Evolutionary conservation across 768 basidiomycete species (phyloP).

Genomic region (Clitopilus passeckerianus): DNA sequence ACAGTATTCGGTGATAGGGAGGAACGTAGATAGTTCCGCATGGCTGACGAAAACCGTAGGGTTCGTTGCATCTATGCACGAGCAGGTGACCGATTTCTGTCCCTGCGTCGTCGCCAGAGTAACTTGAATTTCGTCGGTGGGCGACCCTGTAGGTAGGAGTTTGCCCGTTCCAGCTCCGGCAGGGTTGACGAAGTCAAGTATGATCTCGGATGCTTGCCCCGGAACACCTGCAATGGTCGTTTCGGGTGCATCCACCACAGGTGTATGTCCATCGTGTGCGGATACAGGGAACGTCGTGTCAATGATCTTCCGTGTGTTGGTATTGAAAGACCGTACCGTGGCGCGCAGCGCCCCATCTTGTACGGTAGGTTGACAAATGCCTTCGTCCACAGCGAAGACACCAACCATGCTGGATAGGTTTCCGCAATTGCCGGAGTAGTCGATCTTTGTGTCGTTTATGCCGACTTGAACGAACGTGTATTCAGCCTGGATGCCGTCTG

Average conservation of each 20-base stretch:
- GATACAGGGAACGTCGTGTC: constrained; percentile 66
- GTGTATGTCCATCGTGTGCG: constrained; percentile 12
- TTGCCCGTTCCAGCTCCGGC: constrained; percentile 67
- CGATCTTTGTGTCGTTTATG: constrained; percentile 53
- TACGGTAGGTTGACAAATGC: constrained; percentile 32
- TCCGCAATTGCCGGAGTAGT: constrained; percentile 73
- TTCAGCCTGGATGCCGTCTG: constrained; percentile 50
- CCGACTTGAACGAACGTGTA: constrained; percentile 70
- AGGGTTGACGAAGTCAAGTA: constrained; percentile 62
- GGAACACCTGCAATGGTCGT: constrained; percentile 64
- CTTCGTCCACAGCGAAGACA: constrained; percentile 66
- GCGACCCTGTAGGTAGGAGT: constrained; percentile 57
- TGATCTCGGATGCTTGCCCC: constrained; percentile 58
- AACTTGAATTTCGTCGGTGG: constrained; percentile 40
- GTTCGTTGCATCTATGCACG: constrained; percentile 71
- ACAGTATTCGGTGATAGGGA: constrained; percentile 35
- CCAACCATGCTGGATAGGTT: constrained; percentile 74
- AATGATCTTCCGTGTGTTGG: constrained; percentile 67
- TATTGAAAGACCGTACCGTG: constrained; percentile 62
- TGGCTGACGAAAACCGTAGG: constrained; percentile 61
- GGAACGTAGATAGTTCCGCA: constrained; percentile 32
- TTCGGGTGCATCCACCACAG: constrained; percentile 46
- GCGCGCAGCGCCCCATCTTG: constrained; percentile 15
- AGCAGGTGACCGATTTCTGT: constrained; percentile 28
- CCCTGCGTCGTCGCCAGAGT: constrained; percentile 8